These are phyloP conservation scores for Penicillium sp. DNA, from an alignment of 2,329 filamentous ascomycete genomes.

Conservation along the genomic window DNA sequence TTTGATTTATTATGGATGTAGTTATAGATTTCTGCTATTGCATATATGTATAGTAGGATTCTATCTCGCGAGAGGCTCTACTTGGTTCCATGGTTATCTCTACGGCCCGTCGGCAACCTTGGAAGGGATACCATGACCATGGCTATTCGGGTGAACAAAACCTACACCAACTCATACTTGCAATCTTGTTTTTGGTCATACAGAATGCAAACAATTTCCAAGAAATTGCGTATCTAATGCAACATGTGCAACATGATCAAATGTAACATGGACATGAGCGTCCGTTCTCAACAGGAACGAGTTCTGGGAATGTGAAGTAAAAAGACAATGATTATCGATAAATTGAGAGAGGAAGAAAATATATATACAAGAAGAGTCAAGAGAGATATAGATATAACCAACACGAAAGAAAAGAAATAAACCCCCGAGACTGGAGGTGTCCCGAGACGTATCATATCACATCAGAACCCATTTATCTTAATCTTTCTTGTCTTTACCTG, in stretches of 20 bases:
- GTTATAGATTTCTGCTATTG: not conserved
- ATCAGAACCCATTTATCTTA: constrained; percentile 1
- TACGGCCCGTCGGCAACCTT: not conserved
- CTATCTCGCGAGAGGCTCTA: too few species aligned
- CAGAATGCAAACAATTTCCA: too few species aligned
- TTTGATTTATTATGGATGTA: not conserved
- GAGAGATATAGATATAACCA: constrained; percentile 2
- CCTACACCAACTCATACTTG: not conserved
- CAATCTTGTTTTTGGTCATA: too few species aligned
- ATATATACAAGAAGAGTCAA: constrained; percentile 11
- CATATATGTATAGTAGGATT: too few species aligned
- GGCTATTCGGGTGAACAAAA: not conserved
- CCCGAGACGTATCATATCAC: not conserved
- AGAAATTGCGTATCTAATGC: not conserved
- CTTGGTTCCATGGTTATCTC: not conserved
- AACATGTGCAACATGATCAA: too few species aligned
- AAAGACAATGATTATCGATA: not conserved
- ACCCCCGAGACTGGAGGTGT: not conserved
- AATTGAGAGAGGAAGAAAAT: not conserved
- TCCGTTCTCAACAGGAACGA: not conserved
- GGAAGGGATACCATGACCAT: not conserved
- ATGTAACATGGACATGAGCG: too few species aligned
- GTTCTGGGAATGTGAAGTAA: not conserved
- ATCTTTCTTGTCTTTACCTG: constrained; percentile 22
- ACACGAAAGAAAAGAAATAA: not conserved